Evolutionary conservation across 345 rosid species (phyloP).

Genomic region (Excoecaria agallocha): DNA sequence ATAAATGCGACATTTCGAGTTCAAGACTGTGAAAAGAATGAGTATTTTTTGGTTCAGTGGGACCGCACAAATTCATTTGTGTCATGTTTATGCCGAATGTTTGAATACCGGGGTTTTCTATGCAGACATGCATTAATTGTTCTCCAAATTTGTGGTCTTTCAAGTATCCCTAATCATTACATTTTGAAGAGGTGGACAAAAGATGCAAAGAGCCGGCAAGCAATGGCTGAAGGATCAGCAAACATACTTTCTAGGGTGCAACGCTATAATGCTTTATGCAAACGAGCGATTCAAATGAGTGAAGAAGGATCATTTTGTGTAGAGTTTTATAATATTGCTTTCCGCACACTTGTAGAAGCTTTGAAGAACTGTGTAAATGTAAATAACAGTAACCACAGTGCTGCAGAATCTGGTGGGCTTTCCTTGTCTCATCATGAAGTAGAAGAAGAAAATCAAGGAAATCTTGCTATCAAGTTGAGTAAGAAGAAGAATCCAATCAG

Average conservation of each 20-base stretch:
- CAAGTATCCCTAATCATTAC: constrained; percentile 55
- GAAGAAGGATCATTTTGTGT: constrained; percentile 65
- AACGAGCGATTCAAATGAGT: constrained; percentile 47
- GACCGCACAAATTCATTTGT: constrained; percentile 45
- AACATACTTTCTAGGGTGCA: constrained; percentile 52
- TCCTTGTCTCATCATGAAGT: constrained; percentile 52
- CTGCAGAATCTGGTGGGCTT: constrained; percentile 45
- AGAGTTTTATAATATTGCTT: constrained; percentile 57
- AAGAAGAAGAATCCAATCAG: constrained; percentile 64
- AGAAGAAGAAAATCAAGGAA: constrained; percentile 56
- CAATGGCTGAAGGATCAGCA: constrained; percentile 45
- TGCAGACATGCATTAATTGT: constrained; percentile 67
- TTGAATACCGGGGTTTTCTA: constrained; percentile 61
- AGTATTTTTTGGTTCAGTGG: constrained; percentile 52
- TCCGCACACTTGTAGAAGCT: constrained; percentile 56
- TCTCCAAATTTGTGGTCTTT: constrained; percentile 59
- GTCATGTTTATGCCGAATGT: constrained; percentile 56
- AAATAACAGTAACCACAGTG: constrained; percentile 52
- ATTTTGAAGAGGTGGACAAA: constrained; percentile 73
- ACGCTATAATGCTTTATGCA: constrained; percentile 54
- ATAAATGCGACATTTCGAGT: constrained; percentile 46
- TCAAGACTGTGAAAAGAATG: constrained; percentile 59
- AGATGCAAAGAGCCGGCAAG: constrained; percentile 52
- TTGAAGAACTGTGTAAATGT: constrained; percentile 47
- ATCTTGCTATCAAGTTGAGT: constrained; percentile 41